Evolutionary conservation across 2,329 filamentous ascomycete species (phyloP), one percentile per base, ranked within the genome.

Genomic region (Neonectria ditissima): DNA sequence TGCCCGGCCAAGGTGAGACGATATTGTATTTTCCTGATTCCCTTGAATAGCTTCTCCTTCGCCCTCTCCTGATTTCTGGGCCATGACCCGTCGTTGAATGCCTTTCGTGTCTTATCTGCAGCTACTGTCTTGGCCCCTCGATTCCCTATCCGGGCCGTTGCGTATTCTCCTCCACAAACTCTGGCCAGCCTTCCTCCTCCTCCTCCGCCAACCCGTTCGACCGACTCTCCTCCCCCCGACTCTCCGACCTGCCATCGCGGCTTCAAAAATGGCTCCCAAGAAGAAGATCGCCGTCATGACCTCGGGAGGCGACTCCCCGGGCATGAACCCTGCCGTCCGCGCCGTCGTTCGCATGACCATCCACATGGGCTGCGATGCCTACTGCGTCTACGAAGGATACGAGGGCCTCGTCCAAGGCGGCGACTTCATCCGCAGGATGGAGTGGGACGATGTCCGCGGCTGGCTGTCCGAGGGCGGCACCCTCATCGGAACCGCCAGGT

Each of bases 381-480:
- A 88, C 74, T 92, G 90, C 72, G 84, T 96, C 77, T 96, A 95
- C 80, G 96, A 98, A 80, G 96, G 96, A 65, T 99, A 99, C 81
- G 94, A 98, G 76, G 96, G 96, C 44, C 86, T 99, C 57, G 95
- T 99, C 28, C 88, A 92, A 70, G 96, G 95, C 72, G 94, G 93
- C 50, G 86, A 94, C 76, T 89, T 95, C 81, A 98, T 99, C 81
- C 89, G 88, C 73, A 87, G 92, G 81, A 93, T 97, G 88, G 82
- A 88, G 54, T 98, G 95, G 95, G 88, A 97, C 69, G 94, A 97
- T 76, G 96, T 99, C 60, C 91, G 96, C 73, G 95, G 96, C 74
- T 99, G 92, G 86, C 87, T 97, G 57, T 95, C 93, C 32, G 94
- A 97, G 77, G 96, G 96, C 67, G 96, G 96, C 67, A 99, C 96